These are phyloP conservation scores for Rhodosporidiobolus sp. DNA, from an alignment of 768 basidiomycete genomes.

Conservation along the genomic window DNA sequence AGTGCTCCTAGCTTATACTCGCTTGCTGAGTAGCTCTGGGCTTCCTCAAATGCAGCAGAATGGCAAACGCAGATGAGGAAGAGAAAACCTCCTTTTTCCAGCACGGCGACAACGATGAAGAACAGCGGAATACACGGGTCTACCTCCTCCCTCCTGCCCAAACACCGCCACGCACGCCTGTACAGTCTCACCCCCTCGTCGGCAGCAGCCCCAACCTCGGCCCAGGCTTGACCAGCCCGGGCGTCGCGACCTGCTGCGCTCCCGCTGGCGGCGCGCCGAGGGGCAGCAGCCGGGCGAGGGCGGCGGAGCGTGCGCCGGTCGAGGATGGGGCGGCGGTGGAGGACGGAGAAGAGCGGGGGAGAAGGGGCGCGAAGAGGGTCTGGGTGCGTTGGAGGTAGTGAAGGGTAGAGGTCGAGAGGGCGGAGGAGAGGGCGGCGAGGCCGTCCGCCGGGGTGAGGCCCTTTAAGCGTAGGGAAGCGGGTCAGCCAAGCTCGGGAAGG, in stretches of 20 bases:
- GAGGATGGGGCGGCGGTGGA: not conserved
- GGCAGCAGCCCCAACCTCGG: constrained; percentile 18
- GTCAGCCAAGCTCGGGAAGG: not conserved
- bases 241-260: not conserved
- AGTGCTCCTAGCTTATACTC: no score
- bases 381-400: constrained; percentile 28
- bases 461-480: no score
- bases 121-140: no score
- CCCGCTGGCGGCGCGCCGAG: not conserved
- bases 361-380: constrained; percentile 21
- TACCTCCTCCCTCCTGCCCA: no score
- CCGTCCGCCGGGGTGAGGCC: not conserved
- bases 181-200: not conserved
- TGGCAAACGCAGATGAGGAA: no score
- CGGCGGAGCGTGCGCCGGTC: not conserved
- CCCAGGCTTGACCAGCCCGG: constrained; percentile 1
- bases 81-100: no score
- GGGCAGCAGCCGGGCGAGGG: not conserved
- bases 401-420: not conserved
- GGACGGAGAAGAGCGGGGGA: not conserved
- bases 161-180: no score
- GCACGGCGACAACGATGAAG: no score
- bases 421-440: not conserved
- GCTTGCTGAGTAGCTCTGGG: no score
- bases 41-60: no score